These are phyloP conservation scores for Saturnispora besseyi DNA, from an alignment of 805 yeast species.

Conservation along the genomic window DNA sequence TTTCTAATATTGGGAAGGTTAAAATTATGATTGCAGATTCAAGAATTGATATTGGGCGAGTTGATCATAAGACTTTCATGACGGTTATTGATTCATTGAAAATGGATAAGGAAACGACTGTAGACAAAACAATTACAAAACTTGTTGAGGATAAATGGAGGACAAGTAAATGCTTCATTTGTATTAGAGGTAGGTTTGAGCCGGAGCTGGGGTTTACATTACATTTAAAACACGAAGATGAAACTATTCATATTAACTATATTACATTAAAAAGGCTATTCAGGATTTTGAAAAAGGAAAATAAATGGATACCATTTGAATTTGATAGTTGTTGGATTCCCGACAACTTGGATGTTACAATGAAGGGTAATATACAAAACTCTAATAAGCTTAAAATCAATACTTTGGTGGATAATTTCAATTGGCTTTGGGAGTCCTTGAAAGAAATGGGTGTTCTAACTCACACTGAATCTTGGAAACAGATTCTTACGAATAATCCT, in stretches of 20 bases:
- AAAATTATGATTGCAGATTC: constrained; percentile 38
- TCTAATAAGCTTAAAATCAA: constrained; percentile 39
- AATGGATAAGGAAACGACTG: constrained; percentile 19
- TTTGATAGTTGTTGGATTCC: constrained; percentile 26
- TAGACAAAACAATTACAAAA: constrained; percentile 25
- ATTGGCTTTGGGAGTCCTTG: constrained; percentile 39
- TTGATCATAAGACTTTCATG: constrained; percentile 26
- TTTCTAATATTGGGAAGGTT: constrained; percentile 55
- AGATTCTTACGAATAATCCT: background rate
- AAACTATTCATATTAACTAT: constrained; percentile 14
- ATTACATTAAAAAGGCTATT: constrained; percentile 24
- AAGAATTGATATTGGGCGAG: constrained; percentile 36
- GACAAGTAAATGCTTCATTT: constrained; percentile 13
- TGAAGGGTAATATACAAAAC: constrained; percentile 21
- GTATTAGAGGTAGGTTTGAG: constrained; percentile 27
- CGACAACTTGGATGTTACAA: constrained; percentile 14
- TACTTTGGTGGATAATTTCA: constrained; percentile 38
- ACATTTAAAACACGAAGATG: constrained; percentile 1
- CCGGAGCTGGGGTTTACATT: constrained; percentile 24
- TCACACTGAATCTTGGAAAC: constrained; percentile 3
- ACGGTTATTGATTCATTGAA: constrained; percentile 41
- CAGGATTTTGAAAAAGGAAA: constrained; percentile 29
- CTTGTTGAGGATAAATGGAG: constrained; percentile 24
- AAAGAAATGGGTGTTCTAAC: constrained; percentile 13
- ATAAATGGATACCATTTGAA: constrained; percentile 23